Percentiles rank a stretch among this genome's conserved stretches.
Evolutionary conservation across 2,329 filamentous ascomycete species (phyloP).

Genomic region (Emmonsiellopsis sp.): DNA sequence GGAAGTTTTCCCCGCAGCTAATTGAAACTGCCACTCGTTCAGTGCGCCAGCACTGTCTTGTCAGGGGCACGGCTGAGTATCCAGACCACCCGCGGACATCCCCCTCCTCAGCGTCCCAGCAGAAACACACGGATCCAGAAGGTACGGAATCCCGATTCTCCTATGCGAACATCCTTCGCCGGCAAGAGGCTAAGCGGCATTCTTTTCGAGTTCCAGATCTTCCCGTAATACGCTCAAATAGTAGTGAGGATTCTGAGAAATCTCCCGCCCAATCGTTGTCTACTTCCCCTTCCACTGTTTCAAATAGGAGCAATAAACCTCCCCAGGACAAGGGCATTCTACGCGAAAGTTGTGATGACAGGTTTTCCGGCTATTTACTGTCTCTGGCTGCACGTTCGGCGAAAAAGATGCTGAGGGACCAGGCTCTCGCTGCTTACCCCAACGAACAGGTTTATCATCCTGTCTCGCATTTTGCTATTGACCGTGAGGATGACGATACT

Average conservation of each 20-base stretch:
- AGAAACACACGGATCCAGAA: not conserved
- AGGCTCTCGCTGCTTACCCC: conserved; percentile 39
- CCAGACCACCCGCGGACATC: conserved; percentile 51
- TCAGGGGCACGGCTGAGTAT: conserved; percentile 52
- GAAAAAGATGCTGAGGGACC: conserved; percentile 68
- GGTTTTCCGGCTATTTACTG: conserved; percentile 66
- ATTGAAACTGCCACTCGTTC: conserved; percentile 70
- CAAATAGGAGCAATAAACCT: conserved; percentile 10
- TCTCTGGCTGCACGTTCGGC: conserved; percentile 71
- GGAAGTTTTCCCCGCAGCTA: conserved; percentile 65
- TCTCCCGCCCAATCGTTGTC: conserved; percentile 17
- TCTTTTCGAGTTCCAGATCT: conserved; percentile 54
- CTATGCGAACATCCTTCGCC: conserved; percentile 31
- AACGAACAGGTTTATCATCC: conserved; percentile 38
- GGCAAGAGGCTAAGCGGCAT: conserved; percentile 34
- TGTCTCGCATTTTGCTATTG: conserved; percentile 39
- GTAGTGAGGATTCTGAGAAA: conserved; percentile 38
- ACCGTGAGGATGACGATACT: conserved; percentile 28
- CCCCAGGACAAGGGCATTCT: conserved; percentile 5
- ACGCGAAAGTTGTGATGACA: conserved; percentile 60
- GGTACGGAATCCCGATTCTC: conserved; percentile 41
- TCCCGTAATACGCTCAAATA: conserved; percentile 53
- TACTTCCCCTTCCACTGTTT: conserved; percentile 14
- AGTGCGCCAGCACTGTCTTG: conserved; percentile 55
- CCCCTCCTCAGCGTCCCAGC: not conserved